Evolutionary conservation across 2,329 filamentous ascomycete species (phyloP), one percentile per base, ranked within the genome.

Genomic region (Pseudovirgaria hyperparasitica): DNA sequence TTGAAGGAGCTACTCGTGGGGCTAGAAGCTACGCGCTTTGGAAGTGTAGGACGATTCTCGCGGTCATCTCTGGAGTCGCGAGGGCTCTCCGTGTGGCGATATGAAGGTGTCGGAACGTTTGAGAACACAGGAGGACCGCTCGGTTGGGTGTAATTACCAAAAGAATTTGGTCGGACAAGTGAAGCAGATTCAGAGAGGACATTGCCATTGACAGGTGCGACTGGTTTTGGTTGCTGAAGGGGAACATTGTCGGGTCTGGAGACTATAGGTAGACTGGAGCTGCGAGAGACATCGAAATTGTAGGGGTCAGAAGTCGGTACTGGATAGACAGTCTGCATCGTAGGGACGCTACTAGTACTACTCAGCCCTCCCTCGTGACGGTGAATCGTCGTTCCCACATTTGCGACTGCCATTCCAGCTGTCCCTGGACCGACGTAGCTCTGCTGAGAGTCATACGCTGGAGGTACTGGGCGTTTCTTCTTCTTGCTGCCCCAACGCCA

Each of bases 151-250:
- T 63, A 62, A n/a, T n/a, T n/a, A n/a, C n/a, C n/a, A n/a, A n/a
- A n/a, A n/a, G n/a, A n/a, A 5, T 48, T 44, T 21, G 55, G 31
- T 16, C 54, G 52, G 10, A 51, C 40, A 8, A 52, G 45, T 9
- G 50, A 46, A 33, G 63, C 58, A 4, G 54, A 54, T n/a, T n/a
- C n/a, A 12, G 55, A 66, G 40, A 82, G 81, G 1, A 86, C 65
- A 11, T 70, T 69, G 34, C 70, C 68, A 19, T 76, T 75, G 3
- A 92, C 72, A 0, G 81, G 82, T 3, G 69, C 64, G 32, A 82
- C 68, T 2, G 86, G 86, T 40, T 85, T 77, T 3, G 86, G 86
- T 41, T 92, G 82, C 48, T 90, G 79, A n/a, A 94, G 63, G 8
- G 76, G 73, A 17, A 84, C 66, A 0, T 71, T 63, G 60, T 43